Conservation (phyloP, 2,329 filamentous ascomycete species). For the Rutstroemia sp. region DNA sequence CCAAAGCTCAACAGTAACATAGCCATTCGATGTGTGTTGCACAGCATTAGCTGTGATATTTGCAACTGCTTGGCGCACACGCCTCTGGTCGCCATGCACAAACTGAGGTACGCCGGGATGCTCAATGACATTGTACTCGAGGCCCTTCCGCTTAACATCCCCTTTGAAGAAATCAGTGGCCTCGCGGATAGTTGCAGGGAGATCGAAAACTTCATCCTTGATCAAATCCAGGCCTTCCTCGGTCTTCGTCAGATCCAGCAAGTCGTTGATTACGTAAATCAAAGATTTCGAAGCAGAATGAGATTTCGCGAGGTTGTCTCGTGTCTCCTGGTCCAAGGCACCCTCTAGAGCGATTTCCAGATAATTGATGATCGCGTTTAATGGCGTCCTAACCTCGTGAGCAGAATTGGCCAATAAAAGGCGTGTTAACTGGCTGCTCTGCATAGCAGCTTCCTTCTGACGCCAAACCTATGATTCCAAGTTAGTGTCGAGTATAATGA, state of each 20-base stretch:
- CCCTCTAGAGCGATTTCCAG: conserved; percentile 86
- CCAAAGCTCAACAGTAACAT: conserved; percentile 64
- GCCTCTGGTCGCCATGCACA: conserved; percentile 72
- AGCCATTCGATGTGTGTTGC: conserved; percentile 63
- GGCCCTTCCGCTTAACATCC: conserved; percentile 69
- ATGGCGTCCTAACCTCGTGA: conserved; percentile 81
- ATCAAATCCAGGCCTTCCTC: conserved; percentile 74
- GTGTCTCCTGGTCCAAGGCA: conserved; percentile 67
- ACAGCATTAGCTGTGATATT: conserved; percentile 83
- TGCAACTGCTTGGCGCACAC: conserved; percentile 73
- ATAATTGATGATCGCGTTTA: conserved; percentile 94
- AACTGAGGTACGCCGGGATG: conserved; percentile 61
- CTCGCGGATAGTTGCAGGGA: conserved; percentile 64
- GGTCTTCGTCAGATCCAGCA: conserved; percentile 80
- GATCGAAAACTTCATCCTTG: conserved; percentile 74
- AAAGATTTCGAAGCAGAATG: conserved; percentile 88
- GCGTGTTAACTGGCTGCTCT: conserved; percentile 73
- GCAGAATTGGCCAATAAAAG: conserved; percentile 80
- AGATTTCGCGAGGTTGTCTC: conserved; percentile 76
- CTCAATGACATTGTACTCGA: conserved; percentile 60
- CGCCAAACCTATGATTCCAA: conserved; percentile 65
- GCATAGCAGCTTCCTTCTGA: conserved; percentile 77
- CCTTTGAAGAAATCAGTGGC: conserved; percentile 66
- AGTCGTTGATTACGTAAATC: conserved; percentile 90
- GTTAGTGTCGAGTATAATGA: not conserved